A percentile compares a stretch with the other conserved stretches of the same genome.
Evolutionary conservation across 1,284 basidiomycete species (phyloP).

Genomic region (Heterobasidion irregulare): DNA sequence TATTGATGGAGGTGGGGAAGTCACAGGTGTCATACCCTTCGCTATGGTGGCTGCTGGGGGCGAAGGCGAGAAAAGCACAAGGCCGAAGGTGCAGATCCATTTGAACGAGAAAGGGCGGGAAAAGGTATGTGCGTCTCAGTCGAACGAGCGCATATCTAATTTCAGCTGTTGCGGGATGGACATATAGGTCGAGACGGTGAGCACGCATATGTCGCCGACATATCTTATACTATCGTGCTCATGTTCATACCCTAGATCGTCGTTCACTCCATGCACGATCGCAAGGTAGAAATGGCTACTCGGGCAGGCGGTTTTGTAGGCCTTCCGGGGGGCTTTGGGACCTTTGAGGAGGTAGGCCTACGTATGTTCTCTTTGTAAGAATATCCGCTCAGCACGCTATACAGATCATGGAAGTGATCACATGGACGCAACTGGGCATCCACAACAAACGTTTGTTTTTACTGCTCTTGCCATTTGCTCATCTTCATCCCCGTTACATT

Average conservation of each 20-base stretch:
- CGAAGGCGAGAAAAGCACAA: conserved; percentile 38
- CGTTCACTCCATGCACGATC: conserved; percentile 86
- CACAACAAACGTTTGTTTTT: conserved; percentile 68
- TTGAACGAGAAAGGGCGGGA: conserved; percentile 33
- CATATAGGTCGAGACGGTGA: conserved; percentile 44
- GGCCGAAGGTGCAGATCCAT: conserved; percentile 18
- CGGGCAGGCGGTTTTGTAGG: conserved; percentile 75
- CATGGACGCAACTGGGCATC: conserved; percentile 88
- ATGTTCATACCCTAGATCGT: conserved; percentile 37
- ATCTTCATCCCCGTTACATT: background rate
- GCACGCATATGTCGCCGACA: conserved; percentile 10
- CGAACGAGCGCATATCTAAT: background rate
- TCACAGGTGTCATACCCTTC: conserved; percentile 76
- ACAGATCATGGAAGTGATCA: conserved; percentile 81
- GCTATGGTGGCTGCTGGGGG: conserved; percentile 66
- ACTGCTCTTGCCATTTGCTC: conserved; percentile 5
- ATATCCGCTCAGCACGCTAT: background rate
- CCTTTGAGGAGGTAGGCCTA: conserved; percentile 76
- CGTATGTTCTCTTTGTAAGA: background rate
- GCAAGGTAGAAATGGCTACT: conserved; percentile 84
- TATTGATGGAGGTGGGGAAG: conserved; percentile 60
- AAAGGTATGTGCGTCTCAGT: conserved; percentile 24
- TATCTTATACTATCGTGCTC: no score
- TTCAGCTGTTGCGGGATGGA: background rate
- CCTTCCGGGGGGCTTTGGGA: conserved; percentile 87